Base-by-base conservation (phyloP, 352 stramenopile species). In the Detonula confervacea region DNA sequence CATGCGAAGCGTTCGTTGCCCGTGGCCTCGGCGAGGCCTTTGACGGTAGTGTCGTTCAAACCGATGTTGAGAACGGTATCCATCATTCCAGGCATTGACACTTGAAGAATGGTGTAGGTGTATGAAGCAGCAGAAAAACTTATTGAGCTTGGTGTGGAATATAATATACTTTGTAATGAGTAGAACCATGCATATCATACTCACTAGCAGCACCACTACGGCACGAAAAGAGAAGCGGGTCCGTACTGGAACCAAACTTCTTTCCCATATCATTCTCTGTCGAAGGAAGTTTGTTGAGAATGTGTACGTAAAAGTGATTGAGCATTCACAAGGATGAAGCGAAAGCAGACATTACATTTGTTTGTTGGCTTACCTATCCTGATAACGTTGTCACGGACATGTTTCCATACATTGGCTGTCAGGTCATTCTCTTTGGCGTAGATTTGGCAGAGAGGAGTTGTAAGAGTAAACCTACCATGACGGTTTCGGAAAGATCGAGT, bases 51-150 rank as follows among this genome's bases (percentile, higher is more conserved):
- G 49, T 95, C 90, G 59, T 95, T 95, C 0, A 96, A 77, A 60
- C 92, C 92, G 56, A 96, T 89, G 67, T 95, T 95, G 14, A 96
- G 79, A 51, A 96, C 89, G 22, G 92, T 95, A 68, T 96, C 92
- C 92, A 96, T 95, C 91, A 96, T 95, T 44, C 92, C 91, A 29
- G 92, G 89, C 89, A 95, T 94, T 8, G 81, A 92, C 12, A 90
- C 72, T n/a, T 80, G 55, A 12, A 27, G 7, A 20, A 46, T 20
- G 49, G 60, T 12, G 35, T 59, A 54, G 4, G 20, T 18, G 16
- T 22, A 54, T 7, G 20, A 54, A 54, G 18, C 12, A 8, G 18
- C 8, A 18, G n/a, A n/a, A n/a, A n/a, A n/a, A n/a, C n/a, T n/a
- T n/a, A n/a, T n/a, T 59, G 1, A 24, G 51, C 33, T 11, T 16